Evolutionary conservation across 1,139 yeast species (phyloP), one percentile per base, ranked within the genome.

Genomic region (Yamadazyma blattariae): DNA sequence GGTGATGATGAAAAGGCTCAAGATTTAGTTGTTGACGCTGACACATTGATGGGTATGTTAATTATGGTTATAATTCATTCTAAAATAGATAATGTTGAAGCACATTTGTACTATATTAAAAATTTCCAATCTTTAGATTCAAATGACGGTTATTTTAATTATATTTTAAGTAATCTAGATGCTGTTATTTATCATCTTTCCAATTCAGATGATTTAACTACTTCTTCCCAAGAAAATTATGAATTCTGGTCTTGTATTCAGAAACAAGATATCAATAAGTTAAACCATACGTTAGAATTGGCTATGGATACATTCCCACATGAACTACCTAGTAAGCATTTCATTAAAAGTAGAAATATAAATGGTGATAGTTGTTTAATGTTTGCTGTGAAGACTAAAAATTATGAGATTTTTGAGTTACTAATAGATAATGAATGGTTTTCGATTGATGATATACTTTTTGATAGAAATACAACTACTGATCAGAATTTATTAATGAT

Each of bases 41-140:
- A 90, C 52, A 79, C 86, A 0, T 62, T 90, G 25, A 74, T 90
- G 5, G 82, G 90, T 1, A 61, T 89, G 33, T 61, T 90, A 40
- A 73, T 88, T 5, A 66, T 88, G 61, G 89, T 87, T 1, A 71
- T 89, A 1, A 71, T 82, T 8, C 79, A 85, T 37, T 71, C 95
- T 0, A 71, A 71, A 33, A 70, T 84, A 2, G 68, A 67, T 7
- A 61, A 80, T 48, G 52, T 87, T 15, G 82, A 77, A 46, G 74
- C 79, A 2, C 92, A 85, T 46, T 51, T 89, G 7, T 70, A 64
- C 34, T 87, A 86, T 51, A 68, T 88, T 33, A 77, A 78, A 41
- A 64, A 72, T 34, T 87, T 84, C 52, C 73, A 81, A 37, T 52
- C 64, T 0, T 38, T 41, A 3, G 61, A 59, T 32, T 17, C 19